Conservation (phyloP, 2,329 filamentous ascomycete species). For the Dactylella cylindrospora region DNA sequence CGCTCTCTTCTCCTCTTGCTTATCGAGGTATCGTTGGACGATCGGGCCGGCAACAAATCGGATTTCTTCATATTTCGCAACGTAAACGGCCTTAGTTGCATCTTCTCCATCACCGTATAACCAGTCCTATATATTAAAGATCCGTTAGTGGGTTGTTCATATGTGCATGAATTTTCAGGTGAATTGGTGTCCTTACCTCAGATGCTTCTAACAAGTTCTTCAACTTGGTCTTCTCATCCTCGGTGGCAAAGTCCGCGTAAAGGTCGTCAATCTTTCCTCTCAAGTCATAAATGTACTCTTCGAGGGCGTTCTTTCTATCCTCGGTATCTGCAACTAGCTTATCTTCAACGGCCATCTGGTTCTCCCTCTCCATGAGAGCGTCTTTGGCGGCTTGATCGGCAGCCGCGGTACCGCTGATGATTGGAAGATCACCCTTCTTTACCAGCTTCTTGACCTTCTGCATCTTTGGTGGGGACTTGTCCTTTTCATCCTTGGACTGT, state of each 20-base stretch:
- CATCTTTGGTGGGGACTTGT: constrained; percentile 69
- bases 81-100: constrained; percentile 86
- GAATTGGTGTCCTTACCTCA: constrained; percentile 68
- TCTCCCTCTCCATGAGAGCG: constrained; percentile 75
- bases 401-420: constrained; percentile 78
- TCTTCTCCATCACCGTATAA: constrained; percentile 97
- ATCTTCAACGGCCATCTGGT: constrained; percentile 92
- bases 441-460: constrained; percentile 99
- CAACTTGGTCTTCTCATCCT: constrained; percentile 88
- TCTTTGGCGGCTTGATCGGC: constrained; percentile 71
- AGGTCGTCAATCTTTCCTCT: constrained; percentile 92
- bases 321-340: constrained; percentile 98
- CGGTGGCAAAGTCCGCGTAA: constrained; percentile 82
- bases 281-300: constrained; percentile 95
- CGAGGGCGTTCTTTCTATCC: constrained; percentile 99
- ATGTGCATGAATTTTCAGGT: no score
- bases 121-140: constrained; percentile 72
- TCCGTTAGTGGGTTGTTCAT: constrained; percentile 13
- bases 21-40: constrained; percentile 91
- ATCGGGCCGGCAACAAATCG: constrained; percentile 86
- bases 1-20: constrained; percentile 82
- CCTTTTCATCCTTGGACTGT: constrained; percentile 64
- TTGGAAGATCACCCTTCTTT: constrained; percentile 90
- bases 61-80: constrained; percentile 95
- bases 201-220: constrained; percentile 76